A percentile compares a stretch with the other conserved stretches of the same genome.
phyloP scores from a whole-genome alignment of 2,329 filamentous ascomycete species.

The Graphium sp. region DNA sequence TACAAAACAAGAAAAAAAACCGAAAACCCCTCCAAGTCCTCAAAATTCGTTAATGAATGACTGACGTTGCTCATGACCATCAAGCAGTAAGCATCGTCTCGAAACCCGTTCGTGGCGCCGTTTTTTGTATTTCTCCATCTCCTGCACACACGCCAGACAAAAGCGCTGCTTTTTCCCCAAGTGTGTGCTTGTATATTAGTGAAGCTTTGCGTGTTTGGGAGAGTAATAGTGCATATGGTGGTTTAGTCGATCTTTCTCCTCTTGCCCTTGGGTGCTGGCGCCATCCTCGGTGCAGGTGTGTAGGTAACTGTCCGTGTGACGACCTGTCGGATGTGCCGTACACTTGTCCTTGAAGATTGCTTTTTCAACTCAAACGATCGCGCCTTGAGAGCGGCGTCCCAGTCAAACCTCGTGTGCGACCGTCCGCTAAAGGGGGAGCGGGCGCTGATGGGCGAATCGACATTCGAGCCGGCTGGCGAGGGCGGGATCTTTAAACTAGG shows the following conservation, averaged over 20 bases:
- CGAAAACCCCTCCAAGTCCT: too few relatives aligned
- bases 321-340: conserved; percentile 67
- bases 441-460: conserved; percentile 54
- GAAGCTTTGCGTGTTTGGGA: background rate
- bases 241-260: conserved; percentile 51
- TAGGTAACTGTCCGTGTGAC: conserved; percentile 92
- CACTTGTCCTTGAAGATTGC: conserved; percentile 37
- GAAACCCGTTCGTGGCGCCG: too few relatives aligned
- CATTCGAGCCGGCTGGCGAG: conserved; percentile 50
- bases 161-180: too few relatives aligned
- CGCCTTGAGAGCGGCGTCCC: conserved; percentile 55
- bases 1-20: conserved; percentile 3
- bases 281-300: conserved; percentile 69
- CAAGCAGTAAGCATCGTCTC: too few relatives aligned
- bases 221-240: background rate
- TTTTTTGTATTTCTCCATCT: too few relatives aligned
- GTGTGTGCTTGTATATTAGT: conserved; percentile 5
- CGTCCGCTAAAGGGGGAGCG: conserved; percentile 61
- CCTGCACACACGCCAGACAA: too few relatives aligned
- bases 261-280: conserved; percentile 84
- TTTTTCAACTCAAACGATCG: conserved; percentile 43
- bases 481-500: conserved; percentile 60
- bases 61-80: too few relatives aligned
- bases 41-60: too few relatives aligned
- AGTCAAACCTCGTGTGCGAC: conserved; percentile 58